phyloP scores from a whole-genome alignment of 202 grass and related monocot genomes.

The Eragrostis tef region DNA sequence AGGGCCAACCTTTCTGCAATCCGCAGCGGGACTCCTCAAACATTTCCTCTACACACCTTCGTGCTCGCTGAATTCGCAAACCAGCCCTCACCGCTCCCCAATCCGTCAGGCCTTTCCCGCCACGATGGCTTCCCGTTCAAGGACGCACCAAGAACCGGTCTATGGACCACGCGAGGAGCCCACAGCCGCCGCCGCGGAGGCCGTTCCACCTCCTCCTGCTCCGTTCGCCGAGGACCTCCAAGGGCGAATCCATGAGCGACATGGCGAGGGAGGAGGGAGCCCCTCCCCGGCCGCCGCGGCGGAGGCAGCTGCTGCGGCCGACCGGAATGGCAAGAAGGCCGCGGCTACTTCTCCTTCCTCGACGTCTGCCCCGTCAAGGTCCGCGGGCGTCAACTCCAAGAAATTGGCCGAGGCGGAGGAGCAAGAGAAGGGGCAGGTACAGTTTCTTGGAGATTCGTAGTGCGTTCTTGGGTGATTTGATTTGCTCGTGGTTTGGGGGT shows the following conservation, averaged over 20 bases:
- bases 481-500: neutral
- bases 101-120: conserved; percentile 26
- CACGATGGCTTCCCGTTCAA: conserved; percentile 29
- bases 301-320: neutral
- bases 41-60: conserved; percentile 5
- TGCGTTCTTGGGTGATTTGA: conserved; percentile 22
- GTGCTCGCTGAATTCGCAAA: neutral
- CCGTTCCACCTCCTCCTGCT: neutral
- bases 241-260: neutral
- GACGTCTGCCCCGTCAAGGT: neutral
- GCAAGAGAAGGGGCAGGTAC: neutral
- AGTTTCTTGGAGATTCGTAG: conserved; percentile 13
- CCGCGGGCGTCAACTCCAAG: neutral
- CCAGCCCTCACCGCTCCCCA: neutral
- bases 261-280: neutral
- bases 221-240: neutral
- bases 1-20: neutral
- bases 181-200: neutral
- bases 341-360: neutral
- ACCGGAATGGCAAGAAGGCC: conserved; percentile 36
- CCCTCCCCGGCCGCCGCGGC: neutral
- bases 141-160: neutral
- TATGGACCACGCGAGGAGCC: neutral
- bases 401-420: neutral
- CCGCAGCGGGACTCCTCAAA: neutral